phyloP scores from a whole-genome alignment of 1,284 basidiomycete genomes.

The Agaricales sp. region DNA sequence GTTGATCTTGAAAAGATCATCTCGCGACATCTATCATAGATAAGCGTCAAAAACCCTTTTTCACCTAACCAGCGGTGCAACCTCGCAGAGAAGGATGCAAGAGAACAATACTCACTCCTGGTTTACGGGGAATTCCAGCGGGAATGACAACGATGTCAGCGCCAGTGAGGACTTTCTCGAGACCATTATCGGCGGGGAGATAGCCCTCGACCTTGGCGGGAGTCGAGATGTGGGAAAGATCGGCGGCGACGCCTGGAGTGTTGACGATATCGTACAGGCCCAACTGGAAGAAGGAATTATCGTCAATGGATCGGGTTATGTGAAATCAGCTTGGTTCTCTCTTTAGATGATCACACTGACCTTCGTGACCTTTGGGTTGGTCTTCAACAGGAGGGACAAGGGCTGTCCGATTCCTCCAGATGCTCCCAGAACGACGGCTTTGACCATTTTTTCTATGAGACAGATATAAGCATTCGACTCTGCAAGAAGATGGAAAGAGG shows the following conservation, averaged over 20 bases:
- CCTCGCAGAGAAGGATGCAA: constrained; percentile 8
- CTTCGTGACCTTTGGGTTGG: constrained; percentile 73
- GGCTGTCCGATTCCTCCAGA: constrained; percentile 92
- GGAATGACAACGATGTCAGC: constrained; percentile 93
- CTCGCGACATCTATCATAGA: constrained; percentile 33
- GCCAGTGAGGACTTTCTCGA: constrained; percentile 76
- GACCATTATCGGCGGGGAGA: constrained; percentile 65
- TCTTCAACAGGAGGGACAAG: constrained; percentile 83
- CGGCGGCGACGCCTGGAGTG: constrained; percentile 92
- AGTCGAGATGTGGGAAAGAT: constrained; percentile 84
- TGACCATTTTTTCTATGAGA: constrained; percentile 52
- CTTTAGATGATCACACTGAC: constrained; percentile 23
- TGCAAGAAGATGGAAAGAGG: constrained; percentile 5
- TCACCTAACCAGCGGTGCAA: constrained; percentile 75
- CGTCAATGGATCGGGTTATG: neutral
- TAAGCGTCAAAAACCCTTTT: constrained; percentile 12
- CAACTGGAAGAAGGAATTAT: constrained; percentile 46
- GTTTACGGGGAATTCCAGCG: constrained; percentile 95
- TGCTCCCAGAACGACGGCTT: constrained; percentile 90
- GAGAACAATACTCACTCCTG: constrained; percentile 53
- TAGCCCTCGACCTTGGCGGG: constrained; percentile 73
- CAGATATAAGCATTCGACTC: constrained; percentile 7
- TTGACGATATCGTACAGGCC: constrained; percentile 94
- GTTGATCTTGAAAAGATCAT: constrained; percentile 98
- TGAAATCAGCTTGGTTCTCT: neutral